Evolutionary conservation across 225 moss, liverwort and hornwort species (phyloP).

Genomic region (Marchantia paleacea): DNA sequence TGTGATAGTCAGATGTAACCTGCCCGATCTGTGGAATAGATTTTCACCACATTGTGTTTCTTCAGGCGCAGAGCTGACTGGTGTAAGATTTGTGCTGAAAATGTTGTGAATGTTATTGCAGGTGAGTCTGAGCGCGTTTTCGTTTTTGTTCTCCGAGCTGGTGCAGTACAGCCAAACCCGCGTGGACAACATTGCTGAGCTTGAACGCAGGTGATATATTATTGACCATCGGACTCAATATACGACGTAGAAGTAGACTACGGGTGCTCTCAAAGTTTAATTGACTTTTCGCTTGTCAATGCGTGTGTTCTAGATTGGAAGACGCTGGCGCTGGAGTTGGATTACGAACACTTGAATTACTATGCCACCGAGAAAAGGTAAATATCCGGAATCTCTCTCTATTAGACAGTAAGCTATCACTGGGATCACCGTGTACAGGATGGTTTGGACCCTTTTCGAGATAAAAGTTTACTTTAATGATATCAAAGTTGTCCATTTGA

Average conservation of each 20-base stretch:
- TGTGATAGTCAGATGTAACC: neutral
- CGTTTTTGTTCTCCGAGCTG: constrained; percentile 88
- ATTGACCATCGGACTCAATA: neutral
- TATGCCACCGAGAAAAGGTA: constrained; percentile 91
- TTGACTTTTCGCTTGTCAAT: neutral
- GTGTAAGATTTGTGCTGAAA: neutral
- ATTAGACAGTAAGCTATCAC: neutral
- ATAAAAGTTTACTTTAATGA: neutral
- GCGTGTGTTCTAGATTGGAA: constrained; percentile 54
- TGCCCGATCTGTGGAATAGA: neutral
- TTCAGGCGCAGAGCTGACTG: neutral
- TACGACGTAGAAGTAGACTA: neutral
- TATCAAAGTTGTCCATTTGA: too few relatives aligned
- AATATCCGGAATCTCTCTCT: neutral
- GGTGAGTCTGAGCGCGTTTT: constrained; percentile 88
- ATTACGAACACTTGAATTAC: constrained; percentile 64
- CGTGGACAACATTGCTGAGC: constrained; percentile 86
- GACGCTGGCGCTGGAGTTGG: constrained; percentile 87
- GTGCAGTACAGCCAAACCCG: constrained; percentile 91
- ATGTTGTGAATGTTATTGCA: constrained; percentile 29
- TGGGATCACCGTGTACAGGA: neutral
- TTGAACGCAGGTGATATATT: constrained; percentile 62
- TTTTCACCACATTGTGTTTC: neutral
- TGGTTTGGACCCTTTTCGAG: neutral
- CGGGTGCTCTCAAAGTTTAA: neutral